A percentile compares a stretch with the other conserved stretches of the same genome.
Conservation (phyloP, 768 basidiomycete genomes). For the Lentinula edodes region DNA sequence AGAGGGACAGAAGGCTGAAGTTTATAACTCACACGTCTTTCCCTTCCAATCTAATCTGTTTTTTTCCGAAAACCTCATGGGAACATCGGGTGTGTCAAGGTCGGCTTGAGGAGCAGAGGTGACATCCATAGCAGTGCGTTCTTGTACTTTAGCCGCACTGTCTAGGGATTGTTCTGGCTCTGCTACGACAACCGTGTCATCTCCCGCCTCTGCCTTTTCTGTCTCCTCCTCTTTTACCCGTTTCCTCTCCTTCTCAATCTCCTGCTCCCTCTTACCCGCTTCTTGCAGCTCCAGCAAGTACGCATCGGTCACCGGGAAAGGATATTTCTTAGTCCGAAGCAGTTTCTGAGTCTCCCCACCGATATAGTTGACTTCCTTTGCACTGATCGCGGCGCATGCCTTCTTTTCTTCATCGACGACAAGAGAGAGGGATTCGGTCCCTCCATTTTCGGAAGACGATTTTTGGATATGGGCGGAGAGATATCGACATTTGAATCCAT, state of each 20-base stretch:
- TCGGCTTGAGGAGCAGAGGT: constrained; percentile 20
- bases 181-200: constrained; percentile 23
- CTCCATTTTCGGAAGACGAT: constrained; percentile 19
- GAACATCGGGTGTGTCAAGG: constrained; percentile 63
- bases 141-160: constrained; percentile 20
- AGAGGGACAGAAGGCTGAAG: background rate
- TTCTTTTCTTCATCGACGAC: constrained; percentile 56
- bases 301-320: constrained; percentile 53
- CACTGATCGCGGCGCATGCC: constrained; percentile 36
- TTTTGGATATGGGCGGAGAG: constrained; percentile 67
- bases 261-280: constrained; percentile 22
- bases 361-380: constrained; percentile 68
- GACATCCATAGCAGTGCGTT: constrained; percentile 28
- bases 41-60: constrained; percentile 81
- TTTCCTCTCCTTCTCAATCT: constrained; percentile 15
- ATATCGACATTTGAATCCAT: constrained; percentile 90
- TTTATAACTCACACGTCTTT: constrained; percentile 62
- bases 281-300: constrained; percentile 53
- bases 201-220: background rate
- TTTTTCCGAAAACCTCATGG: constrained; percentile 74
- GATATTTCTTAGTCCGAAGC: constrained; percentile 70
- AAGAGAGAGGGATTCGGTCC: constrained; percentile 36
- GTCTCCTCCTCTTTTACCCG: background rate
- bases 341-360: constrained; percentile 51
- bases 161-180: constrained; percentile 32